A percentile compares a stretch with the other conserved stretches of the same genome.
Evolutionary conservation across 306 rosid genomes (phyloP).

Genomic region (Luffa aegyptiaca): DNA sequence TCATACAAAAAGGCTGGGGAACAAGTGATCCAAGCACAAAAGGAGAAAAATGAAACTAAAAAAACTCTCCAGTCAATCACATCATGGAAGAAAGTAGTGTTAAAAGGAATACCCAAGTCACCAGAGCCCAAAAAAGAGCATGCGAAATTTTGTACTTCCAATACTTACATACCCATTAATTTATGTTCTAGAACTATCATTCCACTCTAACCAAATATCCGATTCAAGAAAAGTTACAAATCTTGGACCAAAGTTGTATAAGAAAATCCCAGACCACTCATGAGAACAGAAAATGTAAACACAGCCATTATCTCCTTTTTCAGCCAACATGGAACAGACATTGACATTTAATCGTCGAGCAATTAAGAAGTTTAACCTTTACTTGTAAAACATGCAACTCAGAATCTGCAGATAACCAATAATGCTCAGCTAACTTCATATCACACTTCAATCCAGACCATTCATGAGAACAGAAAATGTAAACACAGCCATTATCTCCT

Average conservation of each 20-base stretch:
- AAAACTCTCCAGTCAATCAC: neutral
- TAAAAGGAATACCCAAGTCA: constrained; percentile 3
- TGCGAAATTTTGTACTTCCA: neutral
- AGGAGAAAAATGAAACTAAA: neutral
- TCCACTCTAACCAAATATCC: neutral
- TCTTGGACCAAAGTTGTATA: neutral
- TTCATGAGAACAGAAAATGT: neutral
- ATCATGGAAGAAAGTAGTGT: neutral
- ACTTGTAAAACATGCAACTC: neutral
- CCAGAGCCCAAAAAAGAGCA: neutral
- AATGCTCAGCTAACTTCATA: neutral
- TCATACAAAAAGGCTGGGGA: neutral
- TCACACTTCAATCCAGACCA: neutral
- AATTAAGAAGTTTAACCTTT: neutral
- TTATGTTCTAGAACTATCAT: neutral
- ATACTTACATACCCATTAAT: neutral
- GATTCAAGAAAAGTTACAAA: neutral
- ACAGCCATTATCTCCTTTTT: neutral
- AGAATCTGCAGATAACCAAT: neutral
- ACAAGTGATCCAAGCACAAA: neutral
- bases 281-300: neutral
- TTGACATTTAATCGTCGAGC: neutral
- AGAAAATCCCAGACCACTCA: neutral
- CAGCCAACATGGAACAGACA: neutral
- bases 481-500: neutral